Conservation (phyloP, 257 asterid genomes). For the Anisodus tanguticus region DNA sequence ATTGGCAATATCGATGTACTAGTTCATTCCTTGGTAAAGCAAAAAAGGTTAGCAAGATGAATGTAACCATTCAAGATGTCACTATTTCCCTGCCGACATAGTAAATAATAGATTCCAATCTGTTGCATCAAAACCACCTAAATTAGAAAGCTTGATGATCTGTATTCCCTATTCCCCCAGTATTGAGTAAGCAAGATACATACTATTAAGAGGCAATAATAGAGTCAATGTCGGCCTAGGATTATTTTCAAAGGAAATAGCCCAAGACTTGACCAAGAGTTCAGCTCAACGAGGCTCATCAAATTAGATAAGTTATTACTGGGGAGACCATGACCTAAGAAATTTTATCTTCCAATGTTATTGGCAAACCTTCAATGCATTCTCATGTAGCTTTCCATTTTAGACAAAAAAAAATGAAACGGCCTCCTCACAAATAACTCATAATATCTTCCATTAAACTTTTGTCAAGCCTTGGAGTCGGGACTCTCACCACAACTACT, state of each 20-base stretch:
- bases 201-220: neutral
- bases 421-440: neutral
- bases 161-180: neutral
- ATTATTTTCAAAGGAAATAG: neutral
- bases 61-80: neutral
- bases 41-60: neutral
- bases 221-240: neutral
- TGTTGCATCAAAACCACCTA: neutral
- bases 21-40: neutral
- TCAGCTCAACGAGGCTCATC: neutral
- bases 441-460: neutral
- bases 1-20: neutral
- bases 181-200: neutral
- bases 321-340: conserved; percentile 17
- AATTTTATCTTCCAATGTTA: neutral
- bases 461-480: neutral
- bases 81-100: neutral
- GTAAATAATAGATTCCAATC: neutral
- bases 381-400: neutral
- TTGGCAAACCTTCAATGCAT: neutral
- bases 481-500: neutral
- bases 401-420: neutral
- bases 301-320: neutral
- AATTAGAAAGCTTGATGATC: neutral
- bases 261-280: neutral